phyloP scores from a whole-genome alignment of 2,329 filamentous ascomycete species.

The Alternaria tenuissima region DNA sequence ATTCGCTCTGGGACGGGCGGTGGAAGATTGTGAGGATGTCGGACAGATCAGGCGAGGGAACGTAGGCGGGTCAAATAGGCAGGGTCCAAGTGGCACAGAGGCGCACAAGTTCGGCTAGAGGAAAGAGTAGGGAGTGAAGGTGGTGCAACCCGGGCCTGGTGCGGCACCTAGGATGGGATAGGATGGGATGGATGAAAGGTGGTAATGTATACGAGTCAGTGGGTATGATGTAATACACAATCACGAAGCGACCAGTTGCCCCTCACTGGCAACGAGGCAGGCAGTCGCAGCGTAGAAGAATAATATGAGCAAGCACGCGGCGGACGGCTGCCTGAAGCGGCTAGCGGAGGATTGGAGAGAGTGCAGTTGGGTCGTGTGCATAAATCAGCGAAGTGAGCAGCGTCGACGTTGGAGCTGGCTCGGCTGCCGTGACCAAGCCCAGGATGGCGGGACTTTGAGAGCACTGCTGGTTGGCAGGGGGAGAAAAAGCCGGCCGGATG shows the following conservation, averaged over 20 bases:
- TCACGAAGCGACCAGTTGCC: not conserved
- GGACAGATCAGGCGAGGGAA: constrained; percentile 18
- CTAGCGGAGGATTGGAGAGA: constrained; percentile 5
- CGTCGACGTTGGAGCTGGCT: constrained; percentile 9
- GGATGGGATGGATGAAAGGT: constrained; percentile 8
- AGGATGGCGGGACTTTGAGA: constrained; percentile 3
- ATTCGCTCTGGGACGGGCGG: constrained; percentile 45
- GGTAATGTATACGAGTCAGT: constrained; percentile 11
- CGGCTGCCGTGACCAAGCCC: constrained; percentile 8
- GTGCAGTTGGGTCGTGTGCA: constrained; percentile 3
- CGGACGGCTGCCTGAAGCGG: constrained; percentile 7
- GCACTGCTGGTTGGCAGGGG: not conserved
- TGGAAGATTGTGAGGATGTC: constrained; percentile 24
- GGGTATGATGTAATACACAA: constrained; percentile 14
- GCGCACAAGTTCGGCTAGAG: constrained; percentile 26
- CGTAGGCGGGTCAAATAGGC: constrained; percentile 28
- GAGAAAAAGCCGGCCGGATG: not conserved
- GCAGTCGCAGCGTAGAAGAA: not conserved
- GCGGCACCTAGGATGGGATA: constrained; percentile 20
- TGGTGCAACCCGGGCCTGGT: constrained; percentile 22
- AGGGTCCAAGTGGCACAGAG: constrained; percentile 33
- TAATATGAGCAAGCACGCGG: constrained; percentile 4
- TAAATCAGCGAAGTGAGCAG: constrained; percentile 2
- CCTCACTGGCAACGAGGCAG: constrained; percentile 1
- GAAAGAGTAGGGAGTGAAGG: constrained; percentile 18